Percentiles rank a stretch among this genome's conserved stretches.
Evolutionary conservation across 225 moss, liverwort and hornwort species (phyloP).

Genomic region (Sphagnum contortum): DNA sequence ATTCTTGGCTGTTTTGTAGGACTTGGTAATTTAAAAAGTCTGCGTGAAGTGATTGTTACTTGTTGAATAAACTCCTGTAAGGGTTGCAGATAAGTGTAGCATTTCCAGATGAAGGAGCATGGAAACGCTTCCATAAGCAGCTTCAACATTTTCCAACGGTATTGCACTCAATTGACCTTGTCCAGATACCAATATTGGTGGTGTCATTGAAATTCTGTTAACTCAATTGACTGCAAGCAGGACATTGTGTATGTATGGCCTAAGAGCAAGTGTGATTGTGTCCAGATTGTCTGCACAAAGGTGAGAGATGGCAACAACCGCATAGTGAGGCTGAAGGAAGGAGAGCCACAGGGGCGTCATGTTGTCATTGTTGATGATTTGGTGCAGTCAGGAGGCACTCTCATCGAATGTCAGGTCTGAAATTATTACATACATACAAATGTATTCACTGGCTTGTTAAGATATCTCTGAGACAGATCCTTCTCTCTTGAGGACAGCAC

Average conservation of each 20-base stretch:
- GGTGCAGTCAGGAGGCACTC: slow-evolving; percentile 47
- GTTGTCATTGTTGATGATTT: slow-evolving; percentile 53
- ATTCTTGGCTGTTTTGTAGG: no score
- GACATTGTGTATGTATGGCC: no score
- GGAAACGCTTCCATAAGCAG: slow-evolving; percentile 54
- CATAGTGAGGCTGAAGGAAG: slow-evolving; percentile 43
- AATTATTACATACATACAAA: neutral
- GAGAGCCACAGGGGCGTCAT: slow-evolving; percentile 45
- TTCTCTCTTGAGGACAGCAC: no score
- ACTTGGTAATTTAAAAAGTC: no score
- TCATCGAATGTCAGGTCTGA: slow-evolving; percentile 51
- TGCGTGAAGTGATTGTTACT: no score
- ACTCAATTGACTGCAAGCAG: no score
- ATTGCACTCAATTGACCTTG: neutral
- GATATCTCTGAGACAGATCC: no score
- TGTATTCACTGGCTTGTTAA: no score
- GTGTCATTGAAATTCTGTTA: no score
- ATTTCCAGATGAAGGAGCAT: slow-evolving; percentile 54
- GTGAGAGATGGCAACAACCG: slow-evolving; percentile 32
- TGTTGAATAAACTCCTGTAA: no score
- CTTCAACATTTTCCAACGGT: slow-evolving; percentile 59
- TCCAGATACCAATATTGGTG: neutral
- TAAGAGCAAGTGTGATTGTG: neutral
- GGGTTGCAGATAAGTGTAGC: slow-evolving; percentile 39
- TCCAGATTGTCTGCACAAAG: slow-evolving; percentile 52